Conservation (phyloP, 768 basidiomycete genomes). For the Infundibulicybe gibba region DNA sequence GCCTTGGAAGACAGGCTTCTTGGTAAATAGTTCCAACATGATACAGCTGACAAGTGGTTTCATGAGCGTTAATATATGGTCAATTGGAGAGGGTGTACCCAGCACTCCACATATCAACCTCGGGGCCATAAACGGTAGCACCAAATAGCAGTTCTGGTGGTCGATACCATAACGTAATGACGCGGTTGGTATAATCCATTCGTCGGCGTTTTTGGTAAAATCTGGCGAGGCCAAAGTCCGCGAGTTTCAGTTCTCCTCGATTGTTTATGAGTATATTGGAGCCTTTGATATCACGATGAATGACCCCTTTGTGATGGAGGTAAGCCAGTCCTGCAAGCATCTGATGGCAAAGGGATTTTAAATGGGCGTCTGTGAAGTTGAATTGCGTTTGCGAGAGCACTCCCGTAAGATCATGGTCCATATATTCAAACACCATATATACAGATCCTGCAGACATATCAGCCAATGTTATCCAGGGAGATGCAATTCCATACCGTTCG, state of each 20-base stretch:
- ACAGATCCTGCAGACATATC: constrained; percentile 65
- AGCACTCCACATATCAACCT: constrained; percentile 99
- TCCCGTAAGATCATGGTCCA: constrained; percentile 98
- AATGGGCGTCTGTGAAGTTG: constrained; percentile 77
- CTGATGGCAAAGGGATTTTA: constrained; percentile 94
- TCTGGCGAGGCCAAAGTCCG: constrained; percentile 94
- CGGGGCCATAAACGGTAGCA: constrained; percentile 93
- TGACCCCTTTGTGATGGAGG: constrained; percentile 92
- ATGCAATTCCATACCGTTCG: constrained; percentile 62
- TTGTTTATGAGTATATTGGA: constrained; percentile 96
- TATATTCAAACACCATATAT: constrained; percentile 99
- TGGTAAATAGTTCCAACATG: constrained; percentile 95
- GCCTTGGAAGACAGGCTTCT: constrained; percentile 97
- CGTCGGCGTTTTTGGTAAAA: constrained; percentile 90
- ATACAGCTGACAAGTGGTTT: constrained; percentile 67
- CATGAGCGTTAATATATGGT: constrained; percentile 1
- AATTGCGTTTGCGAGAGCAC: constrained; percentile 90
- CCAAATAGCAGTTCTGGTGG: constrained; percentile 94
- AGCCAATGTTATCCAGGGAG: neutral
- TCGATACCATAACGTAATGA: constrained; percentile 98
- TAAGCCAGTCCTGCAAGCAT: constrained; percentile 95
- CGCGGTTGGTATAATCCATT: constrained; percentile 98
- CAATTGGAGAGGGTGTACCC: constrained; percentile 55
- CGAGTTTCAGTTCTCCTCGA: constrained; percentile 90
- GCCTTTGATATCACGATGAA: constrained; percentile 98